Percentiles rank a stretch among this genome's conserved stretches.
phyloP scores from a whole-genome alignment of 306 rosid genomes.

The Clitoria ternatea region DNA sequence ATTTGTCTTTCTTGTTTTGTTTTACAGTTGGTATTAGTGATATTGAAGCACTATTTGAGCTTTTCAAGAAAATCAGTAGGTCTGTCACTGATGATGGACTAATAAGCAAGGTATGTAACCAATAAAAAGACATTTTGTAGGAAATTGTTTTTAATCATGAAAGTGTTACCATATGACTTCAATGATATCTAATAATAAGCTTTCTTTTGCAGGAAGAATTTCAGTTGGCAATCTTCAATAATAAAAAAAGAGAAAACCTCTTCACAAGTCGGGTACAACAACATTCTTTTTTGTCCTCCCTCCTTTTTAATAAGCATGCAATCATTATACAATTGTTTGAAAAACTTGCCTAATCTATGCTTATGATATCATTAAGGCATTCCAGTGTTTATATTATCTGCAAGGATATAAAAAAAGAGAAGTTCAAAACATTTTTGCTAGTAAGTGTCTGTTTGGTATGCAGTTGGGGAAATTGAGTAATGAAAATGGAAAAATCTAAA shows the following conservation, averaged over 20 bases:
- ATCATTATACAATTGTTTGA: neutral
- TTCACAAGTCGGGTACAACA: conserved; percentile 77
- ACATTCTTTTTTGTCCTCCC: neutral
- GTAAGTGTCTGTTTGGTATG: too few species aligned
- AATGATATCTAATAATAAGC: neutral
- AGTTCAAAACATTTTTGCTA: too few species aligned
- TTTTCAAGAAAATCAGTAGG: conserved; percentile 74
- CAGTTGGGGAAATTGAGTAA: too few species aligned
- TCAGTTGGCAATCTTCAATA: conserved; percentile 81
- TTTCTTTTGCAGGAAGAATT: conserved; percentile 80
- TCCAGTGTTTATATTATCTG: too few species aligned
- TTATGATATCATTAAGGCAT: too few species aligned
- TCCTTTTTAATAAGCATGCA: neutral
- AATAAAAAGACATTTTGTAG: too few species aligned
- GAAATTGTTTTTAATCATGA: too few species aligned
- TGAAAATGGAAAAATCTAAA: too few species aligned
- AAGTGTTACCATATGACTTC: too few species aligned
- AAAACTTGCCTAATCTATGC: neutral
- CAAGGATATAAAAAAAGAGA: too few species aligned
- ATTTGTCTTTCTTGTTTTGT: conserved; percentile 23
- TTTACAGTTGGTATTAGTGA: conserved; percentile 75
- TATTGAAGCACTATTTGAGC: conserved; percentile 91
- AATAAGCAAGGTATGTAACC: conserved; percentile 91
- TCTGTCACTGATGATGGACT: conserved; percentile 82
- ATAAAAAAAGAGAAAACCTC: conserved; percentile 65